Conservation (phyloP, 768 basidiomycete species). For the Trametes cingulata region DNA sequence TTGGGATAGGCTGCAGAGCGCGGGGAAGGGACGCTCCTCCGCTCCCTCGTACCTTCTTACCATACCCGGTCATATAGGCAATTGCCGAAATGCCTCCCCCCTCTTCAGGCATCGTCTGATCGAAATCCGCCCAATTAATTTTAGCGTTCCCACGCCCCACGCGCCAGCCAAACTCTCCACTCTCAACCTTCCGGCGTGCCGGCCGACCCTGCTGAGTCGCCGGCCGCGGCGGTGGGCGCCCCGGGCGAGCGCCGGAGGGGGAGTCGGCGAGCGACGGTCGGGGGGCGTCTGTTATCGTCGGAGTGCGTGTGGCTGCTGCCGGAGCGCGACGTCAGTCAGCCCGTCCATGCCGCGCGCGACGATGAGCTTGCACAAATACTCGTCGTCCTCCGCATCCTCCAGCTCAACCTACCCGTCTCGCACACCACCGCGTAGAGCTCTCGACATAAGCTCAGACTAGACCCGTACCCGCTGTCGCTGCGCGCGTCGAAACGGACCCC, state of each 20-base stretch:
- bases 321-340: conserved; percentile 11
- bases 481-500: not conserved
- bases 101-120: conserved; percentile 5
- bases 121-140: not conserved
- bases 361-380: conserved; percentile 3
- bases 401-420: not conserved
- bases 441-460: not conserved
- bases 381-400: not conserved
- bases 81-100: conserved; percentile 10
- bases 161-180: not conserved
- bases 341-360: conserved; percentile 8
- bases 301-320: not conserved
- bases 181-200: not conserved
- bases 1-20: conserved; percentile 6
- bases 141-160: not conserved
- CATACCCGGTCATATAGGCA: not conserved
- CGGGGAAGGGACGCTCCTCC: conserved; percentile 9
- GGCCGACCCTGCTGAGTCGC: not conserved
- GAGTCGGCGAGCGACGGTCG: not conserved
- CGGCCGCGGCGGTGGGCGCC: not conserved
- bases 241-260: not conserved
- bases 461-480: not conserved
- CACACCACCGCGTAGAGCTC: not conserved
- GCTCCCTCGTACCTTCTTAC: conserved; percentile 12
- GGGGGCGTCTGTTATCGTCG: not conserved